phyloP scores from a whole-genome alignment of 1,139 yeast species.

The Suhomyces ambrosiae region DNA sequence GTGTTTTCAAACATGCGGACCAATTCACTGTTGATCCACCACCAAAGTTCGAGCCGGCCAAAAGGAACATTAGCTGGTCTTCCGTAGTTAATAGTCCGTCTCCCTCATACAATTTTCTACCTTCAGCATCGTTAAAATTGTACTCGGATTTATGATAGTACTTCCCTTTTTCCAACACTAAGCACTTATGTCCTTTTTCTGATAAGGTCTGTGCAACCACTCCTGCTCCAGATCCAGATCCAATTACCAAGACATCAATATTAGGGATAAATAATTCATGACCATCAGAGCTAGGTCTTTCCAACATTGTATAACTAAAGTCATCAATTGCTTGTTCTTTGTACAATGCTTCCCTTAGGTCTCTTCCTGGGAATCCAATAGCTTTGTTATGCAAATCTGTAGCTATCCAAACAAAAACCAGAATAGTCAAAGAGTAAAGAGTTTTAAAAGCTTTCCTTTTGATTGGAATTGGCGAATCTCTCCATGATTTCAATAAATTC shows the following conservation, averaged over 20 bases:
- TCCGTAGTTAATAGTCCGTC: conserved; percentile 37
- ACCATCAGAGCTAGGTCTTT: conserved; percentile 33
- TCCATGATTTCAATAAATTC: conserved; percentile 36
- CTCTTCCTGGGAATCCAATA: conserved; percentile 39
- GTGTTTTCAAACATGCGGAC: conserved; percentile 60
- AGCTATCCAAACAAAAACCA: conserved; percentile 28
- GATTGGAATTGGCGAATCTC: conserved; percentile 36
- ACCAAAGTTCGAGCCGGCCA: conserved; percentile 62
- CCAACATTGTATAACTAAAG: conserved; percentile 35
- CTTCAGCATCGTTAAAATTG: conserved; percentile 42
- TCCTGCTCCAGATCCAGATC: conserved; percentile 63
- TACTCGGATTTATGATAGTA: conserved; percentile 44
- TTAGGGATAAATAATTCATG: conserved; percentile 40
- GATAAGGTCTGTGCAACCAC: conserved; percentile 56
- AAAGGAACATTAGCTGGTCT: conserved; percentile 40
- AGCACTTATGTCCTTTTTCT: conserved; percentile 44
- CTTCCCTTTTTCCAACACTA: conserved; percentile 58
- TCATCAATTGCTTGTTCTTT: conserved; percentile 30
- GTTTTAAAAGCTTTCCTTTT: conserved; percentile 35
- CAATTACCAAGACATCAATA: conserved; percentile 52
- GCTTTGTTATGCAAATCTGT: conserved; percentile 39
- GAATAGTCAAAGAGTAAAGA: conserved; percentile 26
- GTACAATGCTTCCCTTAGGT: conserved; percentile 31
- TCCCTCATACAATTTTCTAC: conserved; percentile 44
- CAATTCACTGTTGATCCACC: conserved; percentile 66